phyloP scores from a whole-genome alignment of 345 rosid species.

The Moringa oleifera region DNA sequence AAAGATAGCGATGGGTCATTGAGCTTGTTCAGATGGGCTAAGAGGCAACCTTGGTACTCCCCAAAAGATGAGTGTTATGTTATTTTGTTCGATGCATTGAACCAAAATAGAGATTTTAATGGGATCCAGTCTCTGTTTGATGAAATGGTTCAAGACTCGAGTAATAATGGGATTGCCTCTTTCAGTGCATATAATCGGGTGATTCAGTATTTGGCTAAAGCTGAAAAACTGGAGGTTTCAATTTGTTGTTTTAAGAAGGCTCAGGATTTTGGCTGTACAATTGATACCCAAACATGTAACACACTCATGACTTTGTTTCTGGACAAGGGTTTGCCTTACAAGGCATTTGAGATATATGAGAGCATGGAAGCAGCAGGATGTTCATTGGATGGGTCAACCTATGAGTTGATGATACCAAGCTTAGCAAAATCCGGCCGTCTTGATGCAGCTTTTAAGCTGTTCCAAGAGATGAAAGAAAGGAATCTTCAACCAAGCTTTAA shows the following conservation, averaged over 20 bases:
- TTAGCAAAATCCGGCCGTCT: conserved; percentile 96
- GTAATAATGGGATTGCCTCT: conserved; percentile 27
- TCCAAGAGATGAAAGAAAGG: conserved; percentile 85
- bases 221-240: conserved; percentile 83
- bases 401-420: conserved; percentile 86
- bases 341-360: conserved; percentile 96
- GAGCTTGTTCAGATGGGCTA: conserved; percentile 87
- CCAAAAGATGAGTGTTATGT: conserved; percentile 61
- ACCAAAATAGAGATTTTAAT: conserved; percentile 56
- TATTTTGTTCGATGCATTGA: conserved; percentile 72
- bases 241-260: conserved; percentile 90
- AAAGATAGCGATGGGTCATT: conserved; percentile 54
- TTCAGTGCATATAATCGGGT: conserved; percentile 65
- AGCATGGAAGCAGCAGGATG: conserved; percentile 75
- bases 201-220: conserved; percentile 80
- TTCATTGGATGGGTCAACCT: conserved; percentile 69
- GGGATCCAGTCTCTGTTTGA: conserved; percentile 73
- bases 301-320: conserved; percentile 72
- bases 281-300: conserved; percentile 68
- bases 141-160: conserved; percentile 66
- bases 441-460: conserved; percentile 87
- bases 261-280: conserved; percentile 57
- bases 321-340: conserved; percentile 83
- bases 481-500: conserved; percentile 54
- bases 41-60: conserved; percentile 79